Conservation (phyloP, 1,139 yeast genomes). For the Sugiyamaella novakii region DNA sequence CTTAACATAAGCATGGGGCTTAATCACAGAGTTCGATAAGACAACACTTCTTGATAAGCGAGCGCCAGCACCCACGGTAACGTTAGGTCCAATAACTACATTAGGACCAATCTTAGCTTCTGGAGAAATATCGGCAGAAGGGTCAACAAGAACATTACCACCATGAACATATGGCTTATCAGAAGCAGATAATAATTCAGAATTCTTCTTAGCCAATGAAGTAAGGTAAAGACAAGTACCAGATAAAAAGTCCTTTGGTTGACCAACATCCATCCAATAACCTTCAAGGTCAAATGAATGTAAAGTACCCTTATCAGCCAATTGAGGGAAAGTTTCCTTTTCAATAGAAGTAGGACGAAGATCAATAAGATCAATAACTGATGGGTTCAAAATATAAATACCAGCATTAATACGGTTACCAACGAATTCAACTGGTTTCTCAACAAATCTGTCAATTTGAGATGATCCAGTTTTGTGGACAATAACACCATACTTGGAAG, state of each 20-base stretch:
- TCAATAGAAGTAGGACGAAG: constrained; percentile 98
- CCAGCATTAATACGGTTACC: constrained; percentile 96
- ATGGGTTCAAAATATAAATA: constrained; percentile 93
- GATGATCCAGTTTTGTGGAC: constrained; percentile 94
- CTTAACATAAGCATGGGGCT: constrained; percentile 98
- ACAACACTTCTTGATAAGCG: constrained; percentile 96
- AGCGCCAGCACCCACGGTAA: constrained; percentile 96
- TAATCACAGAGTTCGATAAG: constrained; percentile 85
- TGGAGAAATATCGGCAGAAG: constrained; percentile 90
- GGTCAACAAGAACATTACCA: constrained; percentile 95
- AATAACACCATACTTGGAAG: constrained; percentile 98
- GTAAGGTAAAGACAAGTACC: constrained; percentile 94
- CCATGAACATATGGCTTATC: constrained; percentile 73
- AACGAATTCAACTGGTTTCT: constrained; percentile 98
- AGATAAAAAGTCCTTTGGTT: constrained; percentile 98
- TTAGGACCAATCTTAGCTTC: constrained; percentile 97
- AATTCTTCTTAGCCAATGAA: constrained; percentile 78
- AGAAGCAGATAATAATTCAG: constrained; percentile 65
- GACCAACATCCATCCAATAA: constrained; percentile 99
- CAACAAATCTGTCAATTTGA: constrained; percentile 97
- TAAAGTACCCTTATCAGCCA: constrained; percentile 84
- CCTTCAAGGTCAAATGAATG: constrained; percentile 98
- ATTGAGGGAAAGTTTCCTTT: constrained; percentile 98
- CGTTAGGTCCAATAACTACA: constrained; percentile 97
- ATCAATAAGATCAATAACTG: constrained; percentile 93